Evolutionary conservation across 371 early-diverging fungal genomes (phyloP).

Genomic region (Paraphysoderma sedebokerense): DNA sequence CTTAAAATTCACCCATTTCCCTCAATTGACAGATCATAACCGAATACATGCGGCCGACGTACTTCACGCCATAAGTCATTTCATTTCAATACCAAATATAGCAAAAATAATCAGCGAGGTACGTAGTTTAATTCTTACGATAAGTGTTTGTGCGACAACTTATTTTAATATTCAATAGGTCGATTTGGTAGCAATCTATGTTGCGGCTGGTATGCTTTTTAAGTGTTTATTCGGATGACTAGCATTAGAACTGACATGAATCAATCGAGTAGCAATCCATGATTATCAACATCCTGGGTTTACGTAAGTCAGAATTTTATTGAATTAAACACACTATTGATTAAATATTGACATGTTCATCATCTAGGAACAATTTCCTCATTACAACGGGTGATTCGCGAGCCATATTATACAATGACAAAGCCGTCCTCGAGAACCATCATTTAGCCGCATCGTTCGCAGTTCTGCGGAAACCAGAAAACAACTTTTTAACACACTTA

Average conservation of each 20-base stretch:
- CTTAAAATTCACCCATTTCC: background rate
- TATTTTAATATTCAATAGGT: background rate
- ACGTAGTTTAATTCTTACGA: background rate
- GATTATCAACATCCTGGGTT: constrained; percentile 7
- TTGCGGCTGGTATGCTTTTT: no score
- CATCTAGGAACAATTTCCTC: constrained; percentile 4
- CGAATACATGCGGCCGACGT: background rate
- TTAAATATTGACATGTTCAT: no score
- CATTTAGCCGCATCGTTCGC: constrained; percentile 23
- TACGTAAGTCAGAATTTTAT: no score
- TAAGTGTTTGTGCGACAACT: no score
- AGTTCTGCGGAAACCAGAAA: constrained; percentile 15
- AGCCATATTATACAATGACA: constrained; percentile 33
- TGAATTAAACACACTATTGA: no score
- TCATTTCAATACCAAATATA: background rate
- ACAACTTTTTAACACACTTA: constrained; percentile 23
- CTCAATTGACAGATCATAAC: background rate
- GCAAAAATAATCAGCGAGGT: background rate
- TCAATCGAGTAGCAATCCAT: no score
- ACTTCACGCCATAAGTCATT: background rate
- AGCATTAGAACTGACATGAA: no score
- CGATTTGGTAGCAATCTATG: constrained; percentile 1
- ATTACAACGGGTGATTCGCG: constrained; percentile 7
- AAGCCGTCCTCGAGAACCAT: constrained; percentile 31
- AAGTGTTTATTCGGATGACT: no score